phyloP scores from a whole-genome alignment of 768 basidiomycete genomes.

The Tulasnella sp. region DNA sequence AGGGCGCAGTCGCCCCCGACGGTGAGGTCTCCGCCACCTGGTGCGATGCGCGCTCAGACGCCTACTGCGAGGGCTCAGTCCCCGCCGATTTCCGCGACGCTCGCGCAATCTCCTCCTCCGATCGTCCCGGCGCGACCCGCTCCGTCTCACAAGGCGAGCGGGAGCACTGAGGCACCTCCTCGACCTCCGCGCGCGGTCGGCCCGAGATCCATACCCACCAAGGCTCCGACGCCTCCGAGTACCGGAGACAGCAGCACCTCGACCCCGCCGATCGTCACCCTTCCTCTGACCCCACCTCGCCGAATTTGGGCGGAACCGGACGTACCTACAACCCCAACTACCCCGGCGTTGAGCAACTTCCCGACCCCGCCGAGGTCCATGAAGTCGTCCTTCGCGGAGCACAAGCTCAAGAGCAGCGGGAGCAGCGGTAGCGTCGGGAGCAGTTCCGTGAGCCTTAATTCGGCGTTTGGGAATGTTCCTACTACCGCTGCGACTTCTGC shows the following conservation, averaged over 20 bases:
- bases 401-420: not conserved
- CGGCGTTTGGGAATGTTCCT: not conserved
- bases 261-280: not conserved
- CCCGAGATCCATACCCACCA: not conserved
- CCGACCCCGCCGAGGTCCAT: not conserved
- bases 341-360: not conserved
- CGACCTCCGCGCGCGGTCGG: not conserved
- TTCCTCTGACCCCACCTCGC: not conserved
- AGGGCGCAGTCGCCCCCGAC: not conserved
- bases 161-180: not conserved
- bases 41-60: not conserved
- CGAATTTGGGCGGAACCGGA: slow-evolving; percentile 1
- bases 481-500: not conserved
- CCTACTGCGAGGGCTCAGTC: not conserved
- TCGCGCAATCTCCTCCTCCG: not conserved
- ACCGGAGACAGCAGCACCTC: not conserved
- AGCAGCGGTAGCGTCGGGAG: not conserved
- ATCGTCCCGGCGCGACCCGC: not conserved
- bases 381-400: not conserved
- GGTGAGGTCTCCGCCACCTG: not conserved
- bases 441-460: not conserved
- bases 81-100: not conserved
- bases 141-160: not conserved
- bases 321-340: slow-evolving; percentile 1
- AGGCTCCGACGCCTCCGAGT: not conserved